Conservation (phyloP, 768 basidiomycete species). For the Russula foetens region DNA sequence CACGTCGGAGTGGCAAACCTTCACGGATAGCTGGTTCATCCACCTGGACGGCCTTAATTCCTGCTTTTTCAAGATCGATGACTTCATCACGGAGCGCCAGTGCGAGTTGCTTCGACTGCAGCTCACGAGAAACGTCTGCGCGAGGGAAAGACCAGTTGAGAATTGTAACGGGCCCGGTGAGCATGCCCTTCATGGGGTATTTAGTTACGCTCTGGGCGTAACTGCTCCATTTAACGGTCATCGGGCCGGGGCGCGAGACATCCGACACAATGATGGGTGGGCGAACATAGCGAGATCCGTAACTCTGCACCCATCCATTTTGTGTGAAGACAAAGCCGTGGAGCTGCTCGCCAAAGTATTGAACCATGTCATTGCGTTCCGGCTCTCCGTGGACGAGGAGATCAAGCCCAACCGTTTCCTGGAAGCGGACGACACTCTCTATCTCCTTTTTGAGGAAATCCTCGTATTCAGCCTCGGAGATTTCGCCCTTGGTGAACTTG, state of each 20-base stretch:
- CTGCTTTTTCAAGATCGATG: slow-evolving; percentile 91
- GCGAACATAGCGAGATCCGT: slow-evolving; percentile 98
- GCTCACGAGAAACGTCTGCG: slow-evolving; percentile 90
- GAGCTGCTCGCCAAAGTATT: slow-evolving; percentile 98
- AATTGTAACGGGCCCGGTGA: slow-evolving; percentile 96
- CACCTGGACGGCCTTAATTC: slow-evolving; percentile 97
- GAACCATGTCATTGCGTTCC: slow-evolving; percentile 99
- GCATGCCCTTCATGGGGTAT: slow-evolving; percentile 99
- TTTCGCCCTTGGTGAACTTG: slow-evolving; percentile 86
- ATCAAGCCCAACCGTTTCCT: slow-evolving; percentile 94
- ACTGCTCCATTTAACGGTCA: slow-evolving; percentile 95
- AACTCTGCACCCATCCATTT: slow-evolving; percentile 99
- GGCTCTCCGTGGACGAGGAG: slow-evolving; percentile 98
- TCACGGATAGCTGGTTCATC: slow-evolving; percentile 99
- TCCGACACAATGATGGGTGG: slow-evolving; percentile 98
- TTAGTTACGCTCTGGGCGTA: slow-evolving; percentile 93
- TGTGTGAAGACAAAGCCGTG: slow-evolving; percentile 96
- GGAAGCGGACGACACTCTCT: slow-evolving; percentile 87
- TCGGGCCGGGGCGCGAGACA: slow-evolving; percentile 84
- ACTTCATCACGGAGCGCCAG: slow-evolving; percentile 98
- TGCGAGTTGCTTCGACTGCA: slow-evolving; percentile 97
- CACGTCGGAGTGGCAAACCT: slow-evolving; percentile 92
- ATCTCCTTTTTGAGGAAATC: slow-evolving; percentile 99
- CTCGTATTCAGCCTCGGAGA: slow-evolving; percentile 83
- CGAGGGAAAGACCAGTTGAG: slow-evolving; percentile 99